Conservation (phyloP, 805 yeast genomes). For the Yamadazyma kitorensis region DNA sequence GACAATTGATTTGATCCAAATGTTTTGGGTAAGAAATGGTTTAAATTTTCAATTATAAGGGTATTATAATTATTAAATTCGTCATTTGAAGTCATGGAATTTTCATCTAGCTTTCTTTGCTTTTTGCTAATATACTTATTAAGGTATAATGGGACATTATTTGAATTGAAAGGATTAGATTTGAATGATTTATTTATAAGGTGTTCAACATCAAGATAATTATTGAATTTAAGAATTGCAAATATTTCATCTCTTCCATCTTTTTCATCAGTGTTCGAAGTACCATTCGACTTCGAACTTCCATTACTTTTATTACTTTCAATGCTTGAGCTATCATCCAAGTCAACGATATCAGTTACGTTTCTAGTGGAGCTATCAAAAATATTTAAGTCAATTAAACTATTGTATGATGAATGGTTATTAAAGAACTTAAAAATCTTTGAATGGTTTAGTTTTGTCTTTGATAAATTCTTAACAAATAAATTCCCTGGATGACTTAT, state of each 20-base stretch:
- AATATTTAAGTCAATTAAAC: conserved; percentile 21
- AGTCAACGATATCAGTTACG: background rate
- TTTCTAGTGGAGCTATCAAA: conserved; percentile 13
- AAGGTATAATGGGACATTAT: conserved; percentile 42
- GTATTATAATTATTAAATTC: conserved; percentile 20
- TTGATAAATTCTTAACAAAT: conserved; percentile 49
- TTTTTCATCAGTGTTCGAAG: background rate
- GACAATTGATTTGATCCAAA: conserved; percentile 22
- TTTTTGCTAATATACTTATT: conserved; percentile 65
- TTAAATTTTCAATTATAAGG: conserved; percentile 41
- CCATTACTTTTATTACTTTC: too few species aligned
- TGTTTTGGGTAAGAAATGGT: conserved; percentile 50
- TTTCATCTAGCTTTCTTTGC: conserved; percentile 43
- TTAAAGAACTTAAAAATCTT: conserved; percentile 24
- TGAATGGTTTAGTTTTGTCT: conserved; percentile 30
- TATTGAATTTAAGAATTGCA: conserved; percentile 31
- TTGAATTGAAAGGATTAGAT: conserved; percentile 24
- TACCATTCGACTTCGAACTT: conserved; percentile 1
- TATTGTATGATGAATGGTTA: conserved; percentile 15
- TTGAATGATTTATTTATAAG: conserved; percentile 19
- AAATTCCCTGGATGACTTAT: conserved; percentile 58
- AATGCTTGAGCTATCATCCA: too few species aligned
- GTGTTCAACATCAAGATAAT: conserved; percentile 32
- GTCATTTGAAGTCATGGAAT: too few species aligned
- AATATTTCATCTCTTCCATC: conserved; percentile 16